phyloP scores from a whole-genome alignment of 1,284 basidiomycete species.

The Ganoderma lucidum region DNA sequence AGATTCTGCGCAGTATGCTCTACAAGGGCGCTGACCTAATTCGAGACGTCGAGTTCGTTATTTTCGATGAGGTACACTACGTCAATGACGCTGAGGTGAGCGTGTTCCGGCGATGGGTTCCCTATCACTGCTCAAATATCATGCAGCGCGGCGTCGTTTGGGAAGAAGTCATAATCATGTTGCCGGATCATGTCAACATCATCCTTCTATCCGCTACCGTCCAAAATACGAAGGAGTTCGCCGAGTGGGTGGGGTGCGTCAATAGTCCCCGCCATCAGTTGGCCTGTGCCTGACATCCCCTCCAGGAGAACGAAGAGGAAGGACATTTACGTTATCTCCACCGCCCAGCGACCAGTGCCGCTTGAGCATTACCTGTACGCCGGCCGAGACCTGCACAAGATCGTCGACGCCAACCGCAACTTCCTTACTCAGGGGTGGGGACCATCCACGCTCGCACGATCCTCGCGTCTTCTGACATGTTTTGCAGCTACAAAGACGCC shows the following conservation, averaged over 20 bases:
- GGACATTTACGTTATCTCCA: conserved; percentile 99
- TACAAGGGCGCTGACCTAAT: conserved; percentile 99
- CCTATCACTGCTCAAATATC: conserved; percentile 10
- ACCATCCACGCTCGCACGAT: neutral
- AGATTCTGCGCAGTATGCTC: conserved; percentile 98
- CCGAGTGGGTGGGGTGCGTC: conserved; percentile 97
- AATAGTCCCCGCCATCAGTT: conserved; percentile 8
- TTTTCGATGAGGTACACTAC: conserved; percentile 99
- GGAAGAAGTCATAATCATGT: conserved; percentile 99
- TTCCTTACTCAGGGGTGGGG: conserved; percentile 80
- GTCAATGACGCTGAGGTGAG: conserved; percentile 97
- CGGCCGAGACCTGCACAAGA: conserved; percentile 90
- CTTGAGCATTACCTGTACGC: conserved; percentile 98
- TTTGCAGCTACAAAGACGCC: conserved; percentile 84
- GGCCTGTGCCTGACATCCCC: neutral
- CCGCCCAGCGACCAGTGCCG: conserved; percentile 95
- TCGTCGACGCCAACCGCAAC: conserved; percentile 86
- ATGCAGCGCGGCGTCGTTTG: conserved; percentile 96
- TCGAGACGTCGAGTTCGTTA: conserved; percentile 98
- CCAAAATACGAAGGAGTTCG: conserved; percentile 98
- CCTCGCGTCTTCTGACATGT: neutral
- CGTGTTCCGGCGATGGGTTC: conserved; percentile 29
- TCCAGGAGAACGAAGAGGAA: conserved; percentile 97
- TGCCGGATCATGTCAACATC: conserved; percentile 96
- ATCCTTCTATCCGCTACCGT: conserved; percentile 98